Percentiles rank a stretch among this genome's conserved stretches.
Conservation (phyloP, 192 early-diverging fungal species). For the Coemansia aciculifera region DNA sequence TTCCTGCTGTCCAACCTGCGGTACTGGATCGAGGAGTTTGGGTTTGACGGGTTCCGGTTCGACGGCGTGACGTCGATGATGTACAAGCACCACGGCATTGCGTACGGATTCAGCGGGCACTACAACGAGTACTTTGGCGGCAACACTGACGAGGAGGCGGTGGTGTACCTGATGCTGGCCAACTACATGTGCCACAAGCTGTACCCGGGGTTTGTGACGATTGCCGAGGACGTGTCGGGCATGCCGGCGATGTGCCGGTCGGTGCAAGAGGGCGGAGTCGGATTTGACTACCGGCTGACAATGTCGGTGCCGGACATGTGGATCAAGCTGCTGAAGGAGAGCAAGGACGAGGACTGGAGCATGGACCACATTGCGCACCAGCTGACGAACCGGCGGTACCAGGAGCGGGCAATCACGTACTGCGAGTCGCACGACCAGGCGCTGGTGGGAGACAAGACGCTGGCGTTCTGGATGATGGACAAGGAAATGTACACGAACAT, state of each 20-base stretch:
- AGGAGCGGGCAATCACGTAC: conserved; percentile 96
- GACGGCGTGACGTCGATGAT: conserved; percentile 98
- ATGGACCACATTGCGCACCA: conserved; percentile 84
- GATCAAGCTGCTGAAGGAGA: conserved; percentile 97
- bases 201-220: conserved; percentile 79
- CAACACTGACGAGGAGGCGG: conserved; percentile 72
- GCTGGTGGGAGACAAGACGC: conserved; percentile 95
- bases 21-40: conserved; percentile 88
- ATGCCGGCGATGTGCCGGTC: conserved; percentile 95
- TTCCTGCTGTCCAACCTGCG: conserved; percentile 94
- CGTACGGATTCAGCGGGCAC: conserved; percentile 86
- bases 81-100: conserved; percentile 94
- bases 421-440: conserved; percentile 98
- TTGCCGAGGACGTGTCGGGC: conserved; percentile 98
- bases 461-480: conserved; percentile 99
- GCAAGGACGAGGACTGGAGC: conserved; percentile 88
- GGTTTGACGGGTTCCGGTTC: conserved; percentile 97
- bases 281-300: conserved; percentile 93
- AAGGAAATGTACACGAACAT: conserved; percentile 98
- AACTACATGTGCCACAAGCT: conserved; percentile 81
- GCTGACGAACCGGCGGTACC: conserved; percentile 82
- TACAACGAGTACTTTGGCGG: conserved; percentile 95
- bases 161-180: conserved; percentile 90
- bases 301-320: conserved; percentile 99
- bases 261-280: conserved; percentile 81